Evolutionary conservation across 2,329 filamentous ascomycete genomes (phyloP), one percentile per base, ranked within the genome.

Genomic region (Xylaria hypoxylon): DNA sequence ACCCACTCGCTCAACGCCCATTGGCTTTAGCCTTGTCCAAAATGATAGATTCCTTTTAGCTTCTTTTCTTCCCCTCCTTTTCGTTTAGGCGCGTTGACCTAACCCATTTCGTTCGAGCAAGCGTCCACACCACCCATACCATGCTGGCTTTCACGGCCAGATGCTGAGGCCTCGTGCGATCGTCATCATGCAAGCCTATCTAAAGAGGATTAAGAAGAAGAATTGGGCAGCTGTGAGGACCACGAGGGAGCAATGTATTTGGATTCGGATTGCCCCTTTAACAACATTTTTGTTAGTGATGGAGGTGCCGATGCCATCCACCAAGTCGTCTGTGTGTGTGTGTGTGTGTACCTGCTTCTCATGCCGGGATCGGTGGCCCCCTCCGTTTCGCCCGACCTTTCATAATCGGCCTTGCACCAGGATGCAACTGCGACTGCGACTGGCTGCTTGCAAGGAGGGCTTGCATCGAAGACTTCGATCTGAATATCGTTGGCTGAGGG

Each of bases 101-200:
- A 66, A 66, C 59, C 65, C 61, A 62, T 62, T 65, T 48, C 65
- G 58, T 58, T 64, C 64, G 58, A 58, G 56, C 44, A 40, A 60
- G 57, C 47, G 63, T 61, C 63, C 73, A 75, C 74, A 72, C 70
- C 72, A 75, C 65, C 63, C 45, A 64, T 52, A 24, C 48, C 62
- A 66, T 64, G 50, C 59, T 56, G 62, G 48, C 64, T 68, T 68
- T 61, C 64, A 62, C 68, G 70, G 68, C 71, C 73, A 72, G 69
- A 71, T 72, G 70, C 42, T 72, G 68, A 71, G 73, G 67, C 72
- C 75, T 73, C 73, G 74, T 77, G 75, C 73, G 59, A 74, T 71
- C 45, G 59, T 67, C 61, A 68, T 64, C 62, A 67, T 72, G 71
- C 69, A 68, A 69, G 69, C 72, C 69, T 47, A 56, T 51, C 70